These are phyloP conservation scores for Lactarius indigo DNA, from an alignment of 768 basidiomycete species.

Conservation along the genomic window DNA sequence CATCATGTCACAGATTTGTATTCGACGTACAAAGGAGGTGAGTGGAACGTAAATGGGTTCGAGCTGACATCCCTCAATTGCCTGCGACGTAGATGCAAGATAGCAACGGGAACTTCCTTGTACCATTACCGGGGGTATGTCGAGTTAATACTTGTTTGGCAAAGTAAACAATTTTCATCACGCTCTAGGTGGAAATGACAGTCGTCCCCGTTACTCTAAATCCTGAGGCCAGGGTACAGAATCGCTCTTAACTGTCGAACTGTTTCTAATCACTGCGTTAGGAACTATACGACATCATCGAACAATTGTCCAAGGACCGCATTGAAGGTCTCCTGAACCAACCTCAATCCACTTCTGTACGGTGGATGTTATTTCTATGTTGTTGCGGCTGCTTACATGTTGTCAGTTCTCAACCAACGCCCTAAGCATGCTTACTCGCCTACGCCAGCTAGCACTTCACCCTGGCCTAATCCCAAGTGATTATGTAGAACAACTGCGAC, in stretches of 20 bases:
- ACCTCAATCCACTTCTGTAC: slow-evolving; percentile 35
- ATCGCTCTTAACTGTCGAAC: not conserved
- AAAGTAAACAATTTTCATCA: slow-evolving; percentile 19
- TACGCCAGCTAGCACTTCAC: slow-evolving; percentile 80
- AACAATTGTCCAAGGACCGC: slow-evolving; percentile 57
- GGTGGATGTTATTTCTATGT: slow-evolving; percentile 11
- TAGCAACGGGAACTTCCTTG: slow-evolving; percentile 61
- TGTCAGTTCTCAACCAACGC: slow-evolving; percentile 63
- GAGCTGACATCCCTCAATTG: slow-evolving; percentile 1
- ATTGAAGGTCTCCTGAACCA: slow-evolving; percentile 51
- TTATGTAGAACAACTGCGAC: slow-evolving; percentile 62
- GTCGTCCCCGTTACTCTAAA: slow-evolving; percentile 63
- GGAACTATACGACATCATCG: slow-evolving; percentile 69
- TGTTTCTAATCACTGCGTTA: slow-evolving; percentile 27
- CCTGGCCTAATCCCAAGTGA: slow-evolving; percentile 68
- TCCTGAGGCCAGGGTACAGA: slow-evolving; percentile 56
- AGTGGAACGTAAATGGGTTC: slow-evolving; percentile 7
- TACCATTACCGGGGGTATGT: slow-evolving; percentile 55
- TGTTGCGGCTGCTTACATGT: slow-evolving; percentile 6
- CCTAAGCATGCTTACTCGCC: slow-evolving; percentile 78
- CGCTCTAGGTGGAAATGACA: slow-evolving; percentile 68
- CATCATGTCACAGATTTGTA: slow-evolving; percentile 73
- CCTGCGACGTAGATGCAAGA: slow-evolving; percentile 75
- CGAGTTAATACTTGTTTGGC: slow-evolving; percentile 38
- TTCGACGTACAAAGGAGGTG: slow-evolving; percentile 82